These are phyloP conservation scores for Phytopythium ostracodes DNA, from an alignment of 352 stramenopile species.

Conservation along the genomic window DNA sequence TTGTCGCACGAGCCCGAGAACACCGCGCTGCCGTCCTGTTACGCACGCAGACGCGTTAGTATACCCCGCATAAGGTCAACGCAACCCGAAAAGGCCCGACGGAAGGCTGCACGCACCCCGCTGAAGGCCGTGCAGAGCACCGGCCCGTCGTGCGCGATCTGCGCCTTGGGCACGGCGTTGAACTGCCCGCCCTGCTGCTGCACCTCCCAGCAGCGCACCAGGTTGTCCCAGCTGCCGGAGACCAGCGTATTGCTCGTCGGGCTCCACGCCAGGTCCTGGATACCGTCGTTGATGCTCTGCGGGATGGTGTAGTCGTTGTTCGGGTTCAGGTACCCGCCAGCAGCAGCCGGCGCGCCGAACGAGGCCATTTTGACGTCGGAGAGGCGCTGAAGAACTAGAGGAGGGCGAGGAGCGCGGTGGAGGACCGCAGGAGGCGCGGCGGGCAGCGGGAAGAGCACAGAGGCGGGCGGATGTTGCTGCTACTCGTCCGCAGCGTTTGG, in stretches of 20 bases:
- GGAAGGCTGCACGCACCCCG: constrained; percentile 34
- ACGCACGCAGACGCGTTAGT: neutral
- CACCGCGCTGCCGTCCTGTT: constrained; percentile 90
- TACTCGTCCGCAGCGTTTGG: no score
- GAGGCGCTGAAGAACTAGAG: no score
- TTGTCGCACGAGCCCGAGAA: constrained; percentile 94
- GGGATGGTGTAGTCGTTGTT: constrained; percentile 79
- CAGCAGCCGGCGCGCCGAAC: constrained; percentile 44
- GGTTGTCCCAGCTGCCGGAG: constrained; percentile 79
- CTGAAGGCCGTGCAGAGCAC: constrained; percentile 92
- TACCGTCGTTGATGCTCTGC: constrained; percentile 59
- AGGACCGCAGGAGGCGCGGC: neutral
- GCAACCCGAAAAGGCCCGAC: neutral
- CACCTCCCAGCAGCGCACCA: constrained; percentile 82
- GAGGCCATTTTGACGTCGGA: constrained; percentile 19
- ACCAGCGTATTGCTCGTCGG: constrained; percentile 72
- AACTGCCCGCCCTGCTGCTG: constrained; percentile 69
- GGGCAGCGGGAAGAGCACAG: neutral
- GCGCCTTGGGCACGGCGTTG: constrained; percentile 71
- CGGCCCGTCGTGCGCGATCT: constrained; percentile 87
- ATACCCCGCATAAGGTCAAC: neutral
- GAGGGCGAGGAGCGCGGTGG: neutral
- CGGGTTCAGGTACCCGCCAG: constrained; percentile 57
- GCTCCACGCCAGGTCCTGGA: constrained; percentile 77
- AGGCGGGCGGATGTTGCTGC: no score